A percentile compares a stretch with the other conserved stretches of the same genome.
Evolutionary conservation across 2,329 filamentous ascomycete species (phyloP).

Genomic region (Stagonosporopsis chrysanthemi): DNA sequence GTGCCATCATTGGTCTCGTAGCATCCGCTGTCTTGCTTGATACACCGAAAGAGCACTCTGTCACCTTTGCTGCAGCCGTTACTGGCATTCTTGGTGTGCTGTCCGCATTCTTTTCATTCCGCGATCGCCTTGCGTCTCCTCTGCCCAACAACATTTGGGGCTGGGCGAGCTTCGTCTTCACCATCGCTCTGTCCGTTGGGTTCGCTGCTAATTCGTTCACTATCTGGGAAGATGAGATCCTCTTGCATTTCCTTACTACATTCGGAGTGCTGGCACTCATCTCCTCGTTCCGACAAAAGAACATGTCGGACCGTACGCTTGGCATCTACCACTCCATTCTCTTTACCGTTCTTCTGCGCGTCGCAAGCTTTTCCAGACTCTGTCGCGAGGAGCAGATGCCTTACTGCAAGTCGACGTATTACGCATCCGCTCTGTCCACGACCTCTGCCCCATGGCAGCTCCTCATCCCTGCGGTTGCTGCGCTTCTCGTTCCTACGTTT

Average conservation of each 20-base stretch:
- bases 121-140: conserved; percentile 58
- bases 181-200: conserved; percentile 85
- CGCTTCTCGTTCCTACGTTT: conserved; percentile 74
- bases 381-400: conserved; percentile 99
- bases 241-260: conserved; percentile 88
- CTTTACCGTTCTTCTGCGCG: conserved; percentile 79
- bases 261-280: conserved; percentile 81
- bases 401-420: conserved; percentile 93
- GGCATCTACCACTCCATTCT: conserved; percentile 85
- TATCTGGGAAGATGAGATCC: conserved; percentile 97
- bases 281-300: conserved; percentile 76
- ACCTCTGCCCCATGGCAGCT: conserved; percentile 94
- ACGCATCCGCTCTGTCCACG: conserved; percentile 87
- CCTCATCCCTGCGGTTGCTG: conserved; percentile 76
- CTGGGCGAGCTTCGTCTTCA: conserved; percentile 83
- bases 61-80: conserved; percentile 52
- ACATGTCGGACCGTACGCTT: conserved; percentile 72
- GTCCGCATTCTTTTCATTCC: conserved; percentile 52
- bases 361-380: conserved; percentile 87
- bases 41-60: conserved; percentile 51
- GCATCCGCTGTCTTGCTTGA: conserved; percentile 54
- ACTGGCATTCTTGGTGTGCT: conserved; percentile 51
- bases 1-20: conserved; percentile 52
- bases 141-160: conserved; percentile 83
- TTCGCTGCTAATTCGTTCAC: conserved; percentile 99